Evolutionary conservation across 331 rosid species (phyloP), one percentile per base, ranked within the genome.

Genomic region (Quercus tomentella): DNA sequence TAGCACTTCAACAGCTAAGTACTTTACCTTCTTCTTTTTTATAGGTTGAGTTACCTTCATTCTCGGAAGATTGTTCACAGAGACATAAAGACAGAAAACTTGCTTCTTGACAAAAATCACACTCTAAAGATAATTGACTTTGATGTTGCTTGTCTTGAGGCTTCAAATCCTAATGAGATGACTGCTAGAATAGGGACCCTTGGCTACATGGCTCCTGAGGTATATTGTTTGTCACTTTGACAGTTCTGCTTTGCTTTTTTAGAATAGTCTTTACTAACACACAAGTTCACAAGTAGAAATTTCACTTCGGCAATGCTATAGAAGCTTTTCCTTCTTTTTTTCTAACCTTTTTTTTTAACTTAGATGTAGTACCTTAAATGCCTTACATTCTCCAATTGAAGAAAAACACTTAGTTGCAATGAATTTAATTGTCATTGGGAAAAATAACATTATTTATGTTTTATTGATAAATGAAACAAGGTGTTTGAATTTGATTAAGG

Each of bases 191-290:
- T 77, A 2, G 77, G 82, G 26, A 79, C 82, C 43, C 45, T 49
- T 9, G 77, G 77, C 55, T 79, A 72, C 82, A 72, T 79, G 82
- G 82, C 77, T 3, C 67, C 82, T 21, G 82, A 79, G 77, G 81
- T 72, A 51, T 14, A 33, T 30, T 28, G 16, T 12, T 30, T 49
- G 55, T 49, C 14, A 12, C 54, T 57, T 21, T 57, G 12, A 22
- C 16, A n/a, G 1, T 9, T n/a, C 10, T 9, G 30, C 65, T 57
- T 57, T 25, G 2, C 65, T 2, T n/a, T 57, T 57, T 57, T 21
- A 8, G 4, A 57, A 20, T 21, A 7, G 65, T 58, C 28, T 21
- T 58, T 20, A 57, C 3, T 23, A 22, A 9, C 28, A 23, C 5
- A 22, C 65, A 14, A 58, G 26, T 58, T 58, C 16, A 10, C 2